These are phyloP conservation scores for Toxicodendron radicans DNA, from an alignment of 345 rosid genomes.

Conservation along the genomic window DNA sequence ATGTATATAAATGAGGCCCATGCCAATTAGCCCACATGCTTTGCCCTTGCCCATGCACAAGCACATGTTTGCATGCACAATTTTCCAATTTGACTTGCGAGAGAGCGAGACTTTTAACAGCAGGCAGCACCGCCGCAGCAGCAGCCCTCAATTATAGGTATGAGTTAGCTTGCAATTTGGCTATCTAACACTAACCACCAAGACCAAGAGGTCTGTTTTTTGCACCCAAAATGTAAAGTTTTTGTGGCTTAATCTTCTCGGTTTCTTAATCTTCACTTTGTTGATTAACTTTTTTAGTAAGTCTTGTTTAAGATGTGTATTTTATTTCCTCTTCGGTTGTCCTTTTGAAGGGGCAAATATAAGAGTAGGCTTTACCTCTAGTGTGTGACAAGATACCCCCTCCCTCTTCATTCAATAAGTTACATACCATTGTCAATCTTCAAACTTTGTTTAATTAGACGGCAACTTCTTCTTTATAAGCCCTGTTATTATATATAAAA, in stretches of 20 bases:
- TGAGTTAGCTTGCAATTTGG: slow-evolving; percentile 39
- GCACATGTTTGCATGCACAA: neutral
- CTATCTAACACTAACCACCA: slow-evolving; percentile 31
- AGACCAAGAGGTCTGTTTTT: neutral
- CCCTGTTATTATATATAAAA: no score
- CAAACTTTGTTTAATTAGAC: neutral
- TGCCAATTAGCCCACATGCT: neutral
- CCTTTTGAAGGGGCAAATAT: neutral
- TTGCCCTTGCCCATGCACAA: neutral
- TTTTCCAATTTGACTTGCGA: slow-evolving; percentile 28
- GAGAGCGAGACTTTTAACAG: neutral
- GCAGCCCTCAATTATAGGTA: slow-evolving; percentile 21
- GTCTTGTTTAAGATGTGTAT: neutral
- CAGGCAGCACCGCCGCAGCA: slow-evolving; percentile 15
- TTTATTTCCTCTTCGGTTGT: neutral
- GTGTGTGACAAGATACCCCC: neutral
- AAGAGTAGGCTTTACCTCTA: slow-evolving; percentile 1
- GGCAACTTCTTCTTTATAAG: no score
- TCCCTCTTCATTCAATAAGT: neutral
- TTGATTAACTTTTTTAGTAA: neutral
- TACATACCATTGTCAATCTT: neutral
- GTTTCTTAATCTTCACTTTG: neutral
- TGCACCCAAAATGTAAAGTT: neutral
- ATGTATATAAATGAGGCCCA: neutral
- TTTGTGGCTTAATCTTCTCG: neutral